These are phyloP conservation scores for Colletotrichum sp. DNA, from an alignment of 2,329 filamentous ascomycete genomes.

Conservation along the genomic window DNA sequence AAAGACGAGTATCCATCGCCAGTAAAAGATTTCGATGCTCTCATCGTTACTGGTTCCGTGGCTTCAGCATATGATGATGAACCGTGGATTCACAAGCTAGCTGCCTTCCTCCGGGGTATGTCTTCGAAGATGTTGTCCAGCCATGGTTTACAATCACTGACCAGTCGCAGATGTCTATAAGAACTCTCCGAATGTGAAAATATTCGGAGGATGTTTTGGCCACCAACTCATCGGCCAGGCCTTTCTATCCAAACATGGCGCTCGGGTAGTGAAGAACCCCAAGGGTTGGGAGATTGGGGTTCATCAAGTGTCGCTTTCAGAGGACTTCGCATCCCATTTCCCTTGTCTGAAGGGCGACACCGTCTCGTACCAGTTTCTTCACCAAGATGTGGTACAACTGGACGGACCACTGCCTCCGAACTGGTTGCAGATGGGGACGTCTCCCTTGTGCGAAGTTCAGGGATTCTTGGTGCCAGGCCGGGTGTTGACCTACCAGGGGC, in stretches of 20 bases:
- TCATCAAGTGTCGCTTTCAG: slow-evolving; percentile 28
- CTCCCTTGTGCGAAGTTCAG: slow-evolving; percentile 38
- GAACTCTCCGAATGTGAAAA: slow-evolving; percentile 31
- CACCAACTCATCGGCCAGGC: slow-evolving; percentile 45
- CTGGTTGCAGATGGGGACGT: slow-evolving; percentile 26
- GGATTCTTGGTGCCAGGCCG: slow-evolving; percentile 41
- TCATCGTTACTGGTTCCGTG: slow-evolving; percentile 44
- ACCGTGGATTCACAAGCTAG: slow-evolving; percentile 26
- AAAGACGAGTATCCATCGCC: slow-evolving; percentile 36
- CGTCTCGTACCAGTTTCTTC: slow-evolving; percentile 41
- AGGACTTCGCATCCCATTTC: slow-evolving; percentile 23
- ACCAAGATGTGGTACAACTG: slow-evolving; percentile 34
- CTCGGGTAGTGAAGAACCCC: slow-evolving; percentile 28
- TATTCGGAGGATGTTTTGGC: slow-evolving; percentile 49
- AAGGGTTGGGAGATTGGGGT: slow-evolving; percentile 36
- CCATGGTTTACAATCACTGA: not conserved
- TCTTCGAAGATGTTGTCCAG: not conserved
- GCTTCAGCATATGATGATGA: slow-evolving; percentile 34
- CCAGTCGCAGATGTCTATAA: slow-evolving; percentile 28
- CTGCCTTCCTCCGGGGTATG: slow-evolving; percentile 22
- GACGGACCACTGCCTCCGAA: slow-evolving; percentile 12
- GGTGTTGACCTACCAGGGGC: slow-evolving; percentile 45
- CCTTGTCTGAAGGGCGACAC: not conserved
- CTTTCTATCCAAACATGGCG: slow-evolving; percentile 34
- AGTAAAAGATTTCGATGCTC: slow-evolving; percentile 33